Evolutionary conservation across 345 rosid genomes (phyloP), one percentile per base, ranked within the genome.

Genomic region (Schrenkiella parvula): DNA sequence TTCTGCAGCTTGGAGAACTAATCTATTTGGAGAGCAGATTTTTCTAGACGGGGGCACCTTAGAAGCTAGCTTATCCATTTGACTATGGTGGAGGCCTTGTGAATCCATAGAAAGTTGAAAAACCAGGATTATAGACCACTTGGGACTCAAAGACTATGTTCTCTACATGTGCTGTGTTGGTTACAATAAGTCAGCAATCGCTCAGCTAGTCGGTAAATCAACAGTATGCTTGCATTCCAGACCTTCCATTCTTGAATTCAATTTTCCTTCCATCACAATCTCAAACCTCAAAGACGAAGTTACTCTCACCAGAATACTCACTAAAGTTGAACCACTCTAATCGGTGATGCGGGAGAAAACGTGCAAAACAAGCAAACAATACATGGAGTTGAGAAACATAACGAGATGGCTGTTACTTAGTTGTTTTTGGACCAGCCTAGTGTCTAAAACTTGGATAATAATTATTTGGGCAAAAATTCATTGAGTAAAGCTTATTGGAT

Each of bases 11-110:
- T 67, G 70, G 82, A 81, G 54, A 48, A 78, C 66, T 1, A 63
- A 81, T 60, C 82, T 82, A 23, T 71, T 60, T 68, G 53, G 78
- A 74, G 17, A 84, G 37, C 76, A 21, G 23, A 81, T 84, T 21
- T 34, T 72, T 21, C 90, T 87, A 52, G 81, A 85, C 22, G 82
- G 82, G 61, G 2, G 78, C 72, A 5, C 46, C 65, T n/a, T 38
- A 14, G 4, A 58, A 78, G 35, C 75, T 79, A 12, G 84, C 91
- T 8, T 79, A 82, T 34, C 32, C 85, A 17, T 86, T 86, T 0
- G 84, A 83, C 37, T 75, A 41, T n/a, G 97, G 97, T 15, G 81
- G 87, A 8, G 93, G 90, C 8, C 85, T 86, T 51, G 82, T 86
- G 3, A 81, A 82, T 71, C 89, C 91, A 10, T 71, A 83, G 3